phyloP scores from a whole-genome alignment of 2,329 filamentous ascomycete genomes.

The Pyrenochaeta sp. region DNA sequence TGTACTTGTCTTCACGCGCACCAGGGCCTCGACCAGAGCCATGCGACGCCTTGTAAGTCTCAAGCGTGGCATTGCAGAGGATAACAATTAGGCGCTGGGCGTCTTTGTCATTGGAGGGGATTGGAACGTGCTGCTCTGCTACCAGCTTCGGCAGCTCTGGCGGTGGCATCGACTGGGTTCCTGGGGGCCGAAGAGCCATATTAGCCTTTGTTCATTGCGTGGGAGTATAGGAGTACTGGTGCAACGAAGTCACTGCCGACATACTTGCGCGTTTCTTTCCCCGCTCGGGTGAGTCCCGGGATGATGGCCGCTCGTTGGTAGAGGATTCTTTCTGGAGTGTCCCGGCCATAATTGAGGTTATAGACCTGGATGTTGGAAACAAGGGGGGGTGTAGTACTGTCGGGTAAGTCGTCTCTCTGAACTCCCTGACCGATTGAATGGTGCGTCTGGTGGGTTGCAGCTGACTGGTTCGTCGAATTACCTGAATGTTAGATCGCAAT shows the following conservation, averaged over 20 bases:
- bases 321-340: conserved; percentile 28
- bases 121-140: conserved; percentile 88
- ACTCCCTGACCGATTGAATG: background rate
- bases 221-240: conserved; percentile 6
- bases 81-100: conserved; percentile 93
- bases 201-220: conserved; percentile 33
- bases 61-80: conserved; percentile 93
- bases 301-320: conserved; percentile 25
- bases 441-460: background rate
- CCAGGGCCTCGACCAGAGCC: conserved; percentile 69
- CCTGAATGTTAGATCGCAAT: conserved; percentile 14
- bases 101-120: conserved; percentile 86
- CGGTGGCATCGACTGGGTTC: conserved; percentile 91
- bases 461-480: background rate
- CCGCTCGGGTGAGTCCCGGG: conserved; percentile 46
- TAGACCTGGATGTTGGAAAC: conserved; percentile 1
- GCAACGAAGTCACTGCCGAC: conserved; percentile 25
- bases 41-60: conserved; percentile 93
- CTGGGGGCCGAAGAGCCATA: conserved; percentile 28
- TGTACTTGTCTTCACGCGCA: conserved; percentile 92
- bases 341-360: conserved; percentile 25
- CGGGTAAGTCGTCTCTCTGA: background rate
- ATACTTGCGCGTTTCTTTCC: conserved; percentile 49
- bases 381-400: background rate
- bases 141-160: conserved; percentile 90